Base-by-base conservation (phyloP, 108 stramenopile genomes). In the Fragilariopsis cylindrus region DNA sequence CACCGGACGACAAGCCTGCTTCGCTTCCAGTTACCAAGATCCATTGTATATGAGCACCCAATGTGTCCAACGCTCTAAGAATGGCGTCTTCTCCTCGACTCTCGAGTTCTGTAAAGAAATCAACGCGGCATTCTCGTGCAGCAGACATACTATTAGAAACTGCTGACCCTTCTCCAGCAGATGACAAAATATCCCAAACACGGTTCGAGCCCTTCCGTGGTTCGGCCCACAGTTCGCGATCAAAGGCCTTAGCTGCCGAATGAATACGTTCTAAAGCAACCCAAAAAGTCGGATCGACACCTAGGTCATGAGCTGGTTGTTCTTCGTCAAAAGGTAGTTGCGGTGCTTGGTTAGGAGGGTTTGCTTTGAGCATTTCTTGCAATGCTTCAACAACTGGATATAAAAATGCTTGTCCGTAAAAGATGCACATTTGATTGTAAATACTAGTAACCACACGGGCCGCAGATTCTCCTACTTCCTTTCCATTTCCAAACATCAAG, bases 191-290 rank as follows among this genome's bases (percentile, higher is more conserved):
- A 60, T 94, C 93, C 90, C 90, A 94, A 12, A 94, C 93, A 42
- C 93, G 89, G 42, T 81, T 85, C 66, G 86, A 87, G 3, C 83
- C 93, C 49, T 80, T 72, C n/a, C 89, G 79, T 57, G 81, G 85
- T 73, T 94, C 93, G 8, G 93, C 93, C 90, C 90, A 94, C 58
- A 94, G 52, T 67, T 94, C 93, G 4, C 93, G 78, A 73, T 94
- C 93, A 83, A 91, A 94, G 19, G 90, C 79, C 73, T 94, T 94
- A 57, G 89, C 89, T 42, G 90, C 93, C 30, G 90, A 88, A 76
- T 91, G 89, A 42, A 94, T 82, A 41, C 89, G 87, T 78, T 94
- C 93, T 30, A 94, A 74, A 11, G 76, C 79, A 5, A 91, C 88
- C 93, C 93, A 94, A 65, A 94, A 91, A n/a, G 86, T 82, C 16